Base-by-base conservation (phyloP, 78 protist genomes). In the slime mould (Dictyostelium discoideum) region DNA sequence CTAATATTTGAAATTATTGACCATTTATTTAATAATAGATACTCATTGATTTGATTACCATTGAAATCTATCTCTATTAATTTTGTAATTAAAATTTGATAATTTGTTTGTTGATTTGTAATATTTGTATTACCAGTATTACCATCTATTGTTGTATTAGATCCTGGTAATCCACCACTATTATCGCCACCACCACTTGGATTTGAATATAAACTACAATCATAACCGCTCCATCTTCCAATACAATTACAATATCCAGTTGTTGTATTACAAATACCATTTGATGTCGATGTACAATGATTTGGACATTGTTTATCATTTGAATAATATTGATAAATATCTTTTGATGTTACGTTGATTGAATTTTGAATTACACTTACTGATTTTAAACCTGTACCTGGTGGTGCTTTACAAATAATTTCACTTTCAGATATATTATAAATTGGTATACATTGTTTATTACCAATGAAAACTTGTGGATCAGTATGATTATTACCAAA, bases 261-360 rank as follows among this genome's bases (percentile, higher is more conserved):
- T 14, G 46, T 40, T 77, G 84, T 20, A 77, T 77, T 40, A 77
- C 84, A 77, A 39, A 22, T 40, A 16, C 84, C 84, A 73, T 77
- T 77, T 77, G 7, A 14, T 39, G 29, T 32, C 32, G 79, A 73
- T 29, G 79, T 77, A 8, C 84, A 77, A 77, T 77, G 8, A 42
- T 77, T 77, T 77, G 84, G 84, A 77, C 84, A 77, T 29, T 8
- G 29, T 37, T 16, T 77, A 40, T 18, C 10, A 39, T 20, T 10
- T 14, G 29, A 24, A 40, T 22, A 22, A 42, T 77, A 77, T 42
- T 32, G 46, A 77, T 77, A 77, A 22, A 37, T 16, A 7, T 37
- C n/a, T 9, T 39, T 22, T 40, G 24, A n/a, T 39, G 18, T 22
- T 1, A 37, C 42, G 42, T 40, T 77, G 22, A 77, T 39, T 37